Base-by-base conservation (phyloP, 2,329 filamentous ascomycete genomes). In the Colletotrichum ledebouriae region DNA sequence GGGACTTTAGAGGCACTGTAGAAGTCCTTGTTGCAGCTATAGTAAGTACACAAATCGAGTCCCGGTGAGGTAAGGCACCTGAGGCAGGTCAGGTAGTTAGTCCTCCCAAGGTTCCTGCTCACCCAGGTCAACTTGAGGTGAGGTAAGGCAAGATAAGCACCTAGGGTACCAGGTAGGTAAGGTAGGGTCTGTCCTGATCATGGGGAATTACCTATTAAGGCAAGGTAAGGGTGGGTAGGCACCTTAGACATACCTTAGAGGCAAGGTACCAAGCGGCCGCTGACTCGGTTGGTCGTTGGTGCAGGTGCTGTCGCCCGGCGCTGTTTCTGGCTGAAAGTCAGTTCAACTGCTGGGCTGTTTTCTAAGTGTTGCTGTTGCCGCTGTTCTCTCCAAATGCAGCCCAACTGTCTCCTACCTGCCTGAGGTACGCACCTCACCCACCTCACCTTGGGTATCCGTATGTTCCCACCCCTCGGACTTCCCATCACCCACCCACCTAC, bases 251-350 rank as follows among this genome's bases (percentile, higher is more conserved):
- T 3, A 39, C 22, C 22, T 22, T 39, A 39, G 34, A 39, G 34
- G 34, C 10, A 39, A 3, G 9, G 9, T 39, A 17, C 65, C 61
- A 55, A 68, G 39, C 29, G 39, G 65, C 53, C 61, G 65, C 65
- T 68, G 65, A 68, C 55, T 68, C 61, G 65, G 41, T 41, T 47
- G n/a, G 37, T 25, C 25, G 44, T 6, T n/a, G 22, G 25, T 58
- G 46, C 20, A 22, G 46, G 33, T 22, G 5, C 33, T 55, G 52
- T 17, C 34, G 33, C 33, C n/a, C 37, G 34, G n/a, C 39, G 34
- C 34, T 41, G 52, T 41, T 55, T 55, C 34, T 37, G 52, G 52
- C 34, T 37, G 33, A 55, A 37, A 55, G 17, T 39, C 34, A 33
- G 17, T 41, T 29, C 29, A 9, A 29, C 29, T 29, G 6, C 29